These are phyloP conservation scores for Exophiala alcalophila DNA, from an alignment of 2,329 filamentous ascomycete species.

Conservation along the genomic window DNA sequence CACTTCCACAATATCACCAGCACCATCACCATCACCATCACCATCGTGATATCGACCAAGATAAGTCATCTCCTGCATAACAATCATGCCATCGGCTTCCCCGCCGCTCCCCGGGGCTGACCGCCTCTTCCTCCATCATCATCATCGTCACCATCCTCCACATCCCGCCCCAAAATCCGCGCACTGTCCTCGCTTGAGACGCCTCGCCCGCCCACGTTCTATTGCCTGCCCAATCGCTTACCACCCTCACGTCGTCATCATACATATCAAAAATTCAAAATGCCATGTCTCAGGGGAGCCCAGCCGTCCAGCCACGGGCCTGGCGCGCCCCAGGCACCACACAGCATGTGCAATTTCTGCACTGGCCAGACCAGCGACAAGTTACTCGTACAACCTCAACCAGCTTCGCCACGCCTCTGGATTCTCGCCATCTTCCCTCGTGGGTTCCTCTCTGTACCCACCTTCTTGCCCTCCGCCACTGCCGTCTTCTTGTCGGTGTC, in stretches of 20 bases:
- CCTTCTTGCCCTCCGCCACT: conserved; percentile 3
- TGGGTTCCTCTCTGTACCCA: conserved; percentile 14
- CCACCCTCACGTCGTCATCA: conserved; percentile 15
- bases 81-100: background rate
- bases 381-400: conserved; percentile 8
- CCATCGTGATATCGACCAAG: no score
- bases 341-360: conserved; percentile 23
- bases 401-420: conserved; percentile 15
- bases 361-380: conserved; percentile 5
- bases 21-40: no score
- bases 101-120: conserved; percentile 14
- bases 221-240: conserved; percentile 1
- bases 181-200: conserved; percentile 1
- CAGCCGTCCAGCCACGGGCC: conserved; percentile 1
- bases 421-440: conserved; percentile 3
- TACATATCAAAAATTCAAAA: conserved; percentile 15
- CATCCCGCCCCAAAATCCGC: no score
- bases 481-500: background rate
- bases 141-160: conserved; percentile 6
- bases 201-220: conserved; percentile 5
- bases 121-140: conserved; percentile 17
- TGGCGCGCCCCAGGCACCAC: conserved; percentile 10
- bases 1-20: no score
- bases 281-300: conserved; percentile 10
- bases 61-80: no score